phyloP scores from a whole-genome alignment of 177 flowering plant genomes.

The Vitis hybrid region DNA sequence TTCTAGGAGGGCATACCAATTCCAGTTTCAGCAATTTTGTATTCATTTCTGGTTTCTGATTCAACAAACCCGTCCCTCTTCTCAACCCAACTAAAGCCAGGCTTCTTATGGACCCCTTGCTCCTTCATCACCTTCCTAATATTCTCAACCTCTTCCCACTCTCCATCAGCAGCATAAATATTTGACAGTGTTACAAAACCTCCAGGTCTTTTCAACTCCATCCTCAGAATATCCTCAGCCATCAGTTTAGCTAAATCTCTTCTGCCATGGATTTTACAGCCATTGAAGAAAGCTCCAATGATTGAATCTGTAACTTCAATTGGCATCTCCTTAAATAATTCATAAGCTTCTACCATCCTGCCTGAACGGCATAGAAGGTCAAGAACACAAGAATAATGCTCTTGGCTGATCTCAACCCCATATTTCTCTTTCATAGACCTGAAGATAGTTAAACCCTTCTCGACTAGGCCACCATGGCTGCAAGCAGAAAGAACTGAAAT shows the following conservation, averaged over 20 bases:
- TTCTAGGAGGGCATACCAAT: too few relatives aligned
- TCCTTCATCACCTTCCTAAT: slow-evolving; percentile 63
- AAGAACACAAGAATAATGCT: slow-evolving; percentile 67
- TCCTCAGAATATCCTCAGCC: slow-evolving; percentile 29
- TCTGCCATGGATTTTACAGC: slow-evolving; percentile 65
- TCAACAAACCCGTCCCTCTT: slow-evolving; percentile 4
- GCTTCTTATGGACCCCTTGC: slow-evolving; percentile 43
- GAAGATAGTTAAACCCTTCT: slow-evolving; percentile 54
- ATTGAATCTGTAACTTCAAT: slow-evolving; percentile 47
- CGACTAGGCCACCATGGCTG: slow-evolving; percentile 65
- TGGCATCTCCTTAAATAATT: slow-evolving; percentile 42
- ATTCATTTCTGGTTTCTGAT: too few relatives aligned
- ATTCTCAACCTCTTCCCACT: slow-evolving; percentile 62
- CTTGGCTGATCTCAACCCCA: slow-evolving; percentile 32
- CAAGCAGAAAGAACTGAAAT: slow-evolving; percentile 66
- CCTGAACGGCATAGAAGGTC: slow-evolving; percentile 73
- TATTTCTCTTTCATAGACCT: slow-evolving; percentile 40
- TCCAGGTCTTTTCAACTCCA: slow-evolving; percentile 45
- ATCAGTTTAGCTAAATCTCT: slow-evolving; percentile 57
- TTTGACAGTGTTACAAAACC: slow-evolving; percentile 65
- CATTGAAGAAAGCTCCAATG: slow-evolving; percentile 65
- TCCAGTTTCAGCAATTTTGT: too few relatives aligned
- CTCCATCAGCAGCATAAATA: slow-evolving; percentile 66
- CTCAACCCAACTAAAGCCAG: slow-evolving; percentile 61
- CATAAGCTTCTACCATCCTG: slow-evolving; percentile 57